A percentile compares a stretch with the other conserved stretches of the same genome.
These are phyloP conservation scores for Elsinoe australis DNA, from an alignment of 2,329 filamentous ascomycete genomes.

Conservation along the genomic window DNA sequence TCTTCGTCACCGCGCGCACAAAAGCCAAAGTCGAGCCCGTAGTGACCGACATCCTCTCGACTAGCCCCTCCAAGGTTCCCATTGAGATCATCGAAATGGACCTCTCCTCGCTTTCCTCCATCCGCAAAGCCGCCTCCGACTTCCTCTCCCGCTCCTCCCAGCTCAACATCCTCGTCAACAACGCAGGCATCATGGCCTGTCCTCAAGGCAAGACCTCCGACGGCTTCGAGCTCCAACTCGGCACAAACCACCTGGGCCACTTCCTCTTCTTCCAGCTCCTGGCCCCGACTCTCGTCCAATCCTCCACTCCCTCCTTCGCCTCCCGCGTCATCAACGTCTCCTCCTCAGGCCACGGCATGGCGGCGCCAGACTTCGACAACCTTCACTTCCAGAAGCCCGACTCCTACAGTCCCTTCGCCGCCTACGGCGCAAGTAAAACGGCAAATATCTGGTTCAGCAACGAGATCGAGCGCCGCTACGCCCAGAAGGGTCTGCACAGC, in stretches of 20 bases:
- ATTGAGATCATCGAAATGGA: slow-evolving; percentile 26
- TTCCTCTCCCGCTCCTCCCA: slow-evolving; percentile 30
- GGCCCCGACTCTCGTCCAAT: slow-evolving; percentile 37
- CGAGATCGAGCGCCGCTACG: slow-evolving; percentile 46
- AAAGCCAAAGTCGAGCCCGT: slow-evolving; percentile 33
- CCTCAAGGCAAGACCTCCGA: slow-evolving; percentile 36
- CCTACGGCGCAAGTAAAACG: slow-evolving; percentile 46
- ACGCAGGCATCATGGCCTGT: slow-evolving; percentile 40
- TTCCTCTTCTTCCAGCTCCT: slow-evolving; percentile 50
- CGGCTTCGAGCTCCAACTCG: slow-evolving; percentile 47
- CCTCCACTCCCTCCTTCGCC: slow-evolving; percentile 33
- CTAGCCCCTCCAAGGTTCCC: slow-evolving; percentile 16
- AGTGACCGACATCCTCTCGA: slow-evolving; percentile 25
- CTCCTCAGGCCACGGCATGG: slow-evolving; percentile 35
- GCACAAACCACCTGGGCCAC: slow-evolving; percentile 47
- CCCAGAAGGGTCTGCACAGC: slow-evolving; percentile 38
- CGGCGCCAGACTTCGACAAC: slow-evolving; percentile 26
- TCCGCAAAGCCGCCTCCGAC: slow-evolving; percentile 30
- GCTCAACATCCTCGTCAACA: slow-evolving; percentile 37
- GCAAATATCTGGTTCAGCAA: slow-evolving; percentile 48
- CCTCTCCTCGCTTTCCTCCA: slow-evolving; percentile 29
- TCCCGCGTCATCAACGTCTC: slow-evolving; percentile 44
- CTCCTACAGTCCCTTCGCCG: slow-evolving; percentile 22
- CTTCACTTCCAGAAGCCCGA: slow-evolving; percentile 27
- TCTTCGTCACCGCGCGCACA: slow-evolving; percentile 41